Evolutionary conservation across 2,329 filamentous ascomycete species (phyloP), one percentile per base, ranked within the genome.

Genomic region (Neofusicoccum umdonicola): DNA sequence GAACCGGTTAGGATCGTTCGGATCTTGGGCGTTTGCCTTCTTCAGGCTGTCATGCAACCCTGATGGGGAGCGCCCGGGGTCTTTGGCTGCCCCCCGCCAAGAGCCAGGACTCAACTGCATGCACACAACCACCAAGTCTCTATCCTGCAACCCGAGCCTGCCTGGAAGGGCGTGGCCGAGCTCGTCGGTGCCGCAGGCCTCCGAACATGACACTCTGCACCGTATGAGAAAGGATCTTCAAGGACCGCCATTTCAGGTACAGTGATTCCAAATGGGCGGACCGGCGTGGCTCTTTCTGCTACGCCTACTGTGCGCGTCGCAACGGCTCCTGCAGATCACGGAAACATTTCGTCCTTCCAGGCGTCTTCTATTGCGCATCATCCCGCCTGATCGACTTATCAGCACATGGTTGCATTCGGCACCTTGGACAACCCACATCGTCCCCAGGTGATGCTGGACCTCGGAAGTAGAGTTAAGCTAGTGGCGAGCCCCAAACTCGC

Each of bases 291-390:
- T 45, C 37, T 3, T 45, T 58, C 54, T 58, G 54, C 54, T 58
- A 58, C 54, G 44, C 19, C 54, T 58, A 34, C 54, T 42, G 54
- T 31, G 22, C 15, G 22, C 27, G 54, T 45, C 54, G 54, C n/a
- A 58, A 45, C 39, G 54, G 54, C 39, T 58, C 37, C 41, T 58
- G 54, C 54, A 58, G 39, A 58, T 58, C 54, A 44, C 39, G 54
- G 54, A 58, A 58, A 58, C 54, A 58, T 45, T 58, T 27, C 34
- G 54, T 19, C 52, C 19, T 58, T 58, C 54, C 39, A 42, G 22
- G 39, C 39, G 39, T 17, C 54, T 58, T 58, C 54, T 11, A 58
- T 58, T 11, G 54, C 54, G n/a, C 54, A 58, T 44, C 39, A 34
- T 34, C 19, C n/a, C 19, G 52, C 52, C 51, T 22, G n/a, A 39